Evolutionary conservation across 2,329 filamentous ascomycete genomes (phyloP).

Genomic region (Apiospora koreana): DNA sequence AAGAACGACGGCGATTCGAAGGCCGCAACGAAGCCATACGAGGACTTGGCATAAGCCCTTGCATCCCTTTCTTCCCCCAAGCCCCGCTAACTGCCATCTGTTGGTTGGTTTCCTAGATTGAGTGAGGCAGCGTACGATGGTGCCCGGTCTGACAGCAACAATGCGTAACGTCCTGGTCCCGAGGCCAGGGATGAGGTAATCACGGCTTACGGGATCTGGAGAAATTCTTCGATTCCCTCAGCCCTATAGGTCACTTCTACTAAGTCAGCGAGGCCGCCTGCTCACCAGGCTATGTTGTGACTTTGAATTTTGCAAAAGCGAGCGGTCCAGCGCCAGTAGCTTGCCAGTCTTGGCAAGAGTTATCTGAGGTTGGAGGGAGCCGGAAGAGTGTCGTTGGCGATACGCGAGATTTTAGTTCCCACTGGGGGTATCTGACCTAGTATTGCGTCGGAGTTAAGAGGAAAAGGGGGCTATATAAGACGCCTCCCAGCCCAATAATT

Average conservation of each 20-base stretch:
- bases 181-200: neutral
- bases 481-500: too few relatives aligned
- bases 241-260: neutral
- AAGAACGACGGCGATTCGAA: neutral
- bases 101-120: too few relatives aligned
- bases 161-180: neutral
- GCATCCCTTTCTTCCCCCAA: neutral
- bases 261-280: constrained; percentile 1
- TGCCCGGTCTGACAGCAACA: neutral
- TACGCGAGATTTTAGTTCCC: too few relatives aligned
- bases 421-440: too few relatives aligned
- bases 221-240: neutral
- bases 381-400: neutral
- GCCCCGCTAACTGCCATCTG: neutral
- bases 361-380: neutral
- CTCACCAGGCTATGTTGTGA: neutral
- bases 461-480: too few relatives aligned
- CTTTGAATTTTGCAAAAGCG: neutral
- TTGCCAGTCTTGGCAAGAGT: neutral
- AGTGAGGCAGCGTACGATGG: neutral
- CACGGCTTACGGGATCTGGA: neutral
- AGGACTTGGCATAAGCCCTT: constrained; percentile 2
- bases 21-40: neutral
- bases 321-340: neutral
- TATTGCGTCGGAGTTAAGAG: too few relatives aligned